Evolutionary conservation across 306 rosid genomes (phyloP), one percentile per base, ranked within the genome.

Genomic region (Cucurbita pepo): DNA sequence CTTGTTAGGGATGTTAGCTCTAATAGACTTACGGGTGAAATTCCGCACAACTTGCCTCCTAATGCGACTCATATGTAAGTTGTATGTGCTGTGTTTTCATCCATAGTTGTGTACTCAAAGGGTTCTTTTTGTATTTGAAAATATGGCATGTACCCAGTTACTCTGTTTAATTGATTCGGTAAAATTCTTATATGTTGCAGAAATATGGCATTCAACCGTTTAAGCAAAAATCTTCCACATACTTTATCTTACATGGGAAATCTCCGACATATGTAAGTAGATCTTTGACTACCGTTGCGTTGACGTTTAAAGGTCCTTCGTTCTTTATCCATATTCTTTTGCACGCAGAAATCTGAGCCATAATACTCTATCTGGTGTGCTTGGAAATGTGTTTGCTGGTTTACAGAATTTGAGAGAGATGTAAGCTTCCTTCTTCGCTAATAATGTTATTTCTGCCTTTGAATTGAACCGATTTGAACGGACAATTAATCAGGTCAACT

Each of bases 301-400:
- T 16, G 50, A 16, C 47, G 51, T 53, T 78, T 75, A n/a, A 30
- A 53, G 40, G 52, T 12, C 52, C 75, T 8, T 50, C 51, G 58
- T 59, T 77, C 47, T 67, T 69, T 76, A 51, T 38, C 52, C 66
- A 69, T 67, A 71, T 78, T 47, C 63, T 73, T 75, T 37, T 72
- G 53, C 72, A 58, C 83, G 76, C 89, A 94, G 98, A 91, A 94
- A 94, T 81, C 83, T 94, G 67, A 94, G 98, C 89, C 90, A 86
- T 85, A 90, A 90, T 80, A 75, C 80, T 54, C 81, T 94, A 73
- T 85, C 84, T 55, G 98, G 98, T 75, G 89, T 89, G 65, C 66
- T 94, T 66, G 98, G 98, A 72, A 83, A 89, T 81, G 88, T 94
- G 51, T 90, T 94, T 64, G 81, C 86, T 41, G 95, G 87, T 83